A percentile compares a stretch with the other conserved stretches of the same genome.
These are phyloP conservation scores for Planoprotostelium fungivorum DNA, from an alignment of 78 protist species.

Conservation along the genomic window DNA sequence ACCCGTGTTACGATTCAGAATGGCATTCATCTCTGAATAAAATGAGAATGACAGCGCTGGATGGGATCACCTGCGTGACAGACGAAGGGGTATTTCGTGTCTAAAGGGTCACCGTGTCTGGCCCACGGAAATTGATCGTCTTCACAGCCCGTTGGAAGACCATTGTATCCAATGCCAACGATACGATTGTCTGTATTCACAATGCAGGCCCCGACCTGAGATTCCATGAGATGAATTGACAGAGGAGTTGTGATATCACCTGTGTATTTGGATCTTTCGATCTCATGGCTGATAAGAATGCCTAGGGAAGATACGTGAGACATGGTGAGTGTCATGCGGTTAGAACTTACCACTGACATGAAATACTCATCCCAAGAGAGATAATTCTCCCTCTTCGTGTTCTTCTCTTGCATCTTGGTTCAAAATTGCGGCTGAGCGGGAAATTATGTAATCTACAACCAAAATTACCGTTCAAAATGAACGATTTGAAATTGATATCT, in stretches of 20 bases:
- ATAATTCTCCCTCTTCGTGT: not conserved
- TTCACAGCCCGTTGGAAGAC: constrained; percentile 73
- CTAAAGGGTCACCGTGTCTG: constrained; percentile 14
- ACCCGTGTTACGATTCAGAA: constrained; percentile 53
- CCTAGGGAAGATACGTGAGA: too few relatives aligned
- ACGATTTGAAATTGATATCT: too few relatives aligned
- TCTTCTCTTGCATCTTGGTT: not conserved
- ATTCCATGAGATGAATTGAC: not conserved
- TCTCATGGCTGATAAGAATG: constrained; percentile 61
- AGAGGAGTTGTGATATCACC: constrained; percentile 15
- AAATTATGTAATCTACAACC: too few relatives aligned
- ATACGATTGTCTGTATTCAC: constrained; percentile 46
- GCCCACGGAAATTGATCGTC: constrained; percentile 59
- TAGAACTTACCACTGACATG: constrained; percentile 44
- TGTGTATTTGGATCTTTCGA: constrained; percentile 70
- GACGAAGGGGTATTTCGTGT: constrained; percentile 76
- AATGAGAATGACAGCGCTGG: not conserved
- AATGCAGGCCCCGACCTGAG: constrained; percentile 75
- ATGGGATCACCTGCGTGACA: constrained; percentile 53
- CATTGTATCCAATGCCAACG: constrained; percentile 82
- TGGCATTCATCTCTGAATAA: constrained; percentile 64
- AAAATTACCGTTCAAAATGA: too few relatives aligned
- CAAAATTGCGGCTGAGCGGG: too few relatives aligned
- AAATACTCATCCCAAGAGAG: constrained; percentile 78
- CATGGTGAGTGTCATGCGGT: too few relatives aligned